These are phyloP conservation scores for Sextonia rubra DNA, from an alignment of 164 flowering plant species.

Conservation along the genomic window DNA sequence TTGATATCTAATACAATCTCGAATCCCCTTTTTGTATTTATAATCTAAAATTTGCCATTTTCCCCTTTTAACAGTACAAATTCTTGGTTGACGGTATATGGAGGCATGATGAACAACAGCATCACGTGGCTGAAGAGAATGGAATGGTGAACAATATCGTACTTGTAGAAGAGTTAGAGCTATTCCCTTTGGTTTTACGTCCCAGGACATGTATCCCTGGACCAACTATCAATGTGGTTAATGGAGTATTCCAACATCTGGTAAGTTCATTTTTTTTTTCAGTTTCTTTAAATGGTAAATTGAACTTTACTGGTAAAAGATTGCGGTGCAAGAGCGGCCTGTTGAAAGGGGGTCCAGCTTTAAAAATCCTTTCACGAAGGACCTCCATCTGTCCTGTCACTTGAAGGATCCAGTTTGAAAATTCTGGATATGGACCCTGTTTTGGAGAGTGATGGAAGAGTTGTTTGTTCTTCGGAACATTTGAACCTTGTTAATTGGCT, in stretches of 20 bases:
- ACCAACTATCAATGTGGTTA: slow-evolving; percentile 23
- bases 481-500: too few species aligned
- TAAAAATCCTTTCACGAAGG: too few species aligned
- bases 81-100: slow-evolving; percentile 49
- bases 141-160: slow-evolving; percentile 35
- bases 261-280: slow-evolving; percentile 12
- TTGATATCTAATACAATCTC: not conserved
- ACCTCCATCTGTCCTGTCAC: too few species aligned
- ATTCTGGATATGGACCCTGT: too few species aligned
- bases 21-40: not conserved
- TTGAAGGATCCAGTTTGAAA: too few species aligned
- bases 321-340: too few species aligned
- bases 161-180: slow-evolving; percentile 25
- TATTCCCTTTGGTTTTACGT: slow-evolving; percentile 13
- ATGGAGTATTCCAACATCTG: slow-evolving; percentile 11
- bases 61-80: slow-evolving; percentile 30
- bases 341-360: too few species aligned
- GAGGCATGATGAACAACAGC: slow-evolving; percentile 33
- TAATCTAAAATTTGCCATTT: not conserved
- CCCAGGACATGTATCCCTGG: slow-evolving; percentile 12
- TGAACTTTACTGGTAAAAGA: too few species aligned
- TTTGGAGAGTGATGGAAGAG: too few species aligned
- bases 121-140: slow-evolving; percentile 21
- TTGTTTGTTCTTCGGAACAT: not conserved
- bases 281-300: too few species aligned